Conservation (phyloP, 202 grass and related monocot species). For the Saccharum hybrid region DNA sequence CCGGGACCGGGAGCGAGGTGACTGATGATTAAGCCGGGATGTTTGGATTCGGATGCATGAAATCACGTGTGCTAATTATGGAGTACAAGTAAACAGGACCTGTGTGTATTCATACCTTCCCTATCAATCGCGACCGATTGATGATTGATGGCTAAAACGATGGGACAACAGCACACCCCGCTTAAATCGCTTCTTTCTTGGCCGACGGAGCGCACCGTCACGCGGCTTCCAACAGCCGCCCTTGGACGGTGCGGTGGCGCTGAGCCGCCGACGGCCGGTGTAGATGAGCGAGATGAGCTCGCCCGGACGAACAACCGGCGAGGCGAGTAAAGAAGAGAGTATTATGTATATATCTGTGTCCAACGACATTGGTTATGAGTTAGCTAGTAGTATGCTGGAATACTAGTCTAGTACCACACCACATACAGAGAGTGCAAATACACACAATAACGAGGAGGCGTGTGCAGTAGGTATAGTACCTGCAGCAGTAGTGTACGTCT, state of each 20-base stretch:
- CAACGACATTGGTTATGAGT: not conserved
- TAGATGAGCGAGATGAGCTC: not conserved
- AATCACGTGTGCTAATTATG: slow-evolving; percentile 31
- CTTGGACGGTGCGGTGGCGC: not conserved
- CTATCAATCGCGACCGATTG: slow-evolving; percentile 24
- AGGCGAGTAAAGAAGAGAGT: slow-evolving; percentile 9
- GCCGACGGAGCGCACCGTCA: not conserved
- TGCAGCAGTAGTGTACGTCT: not conserved
- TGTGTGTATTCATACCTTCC: slow-evolving; percentile 33
- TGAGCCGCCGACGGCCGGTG: not conserved
- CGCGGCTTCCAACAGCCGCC: not conserved
- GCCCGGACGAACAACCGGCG: not conserved
- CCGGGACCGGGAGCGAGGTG: not conserved
- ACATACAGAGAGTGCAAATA: not conserved
- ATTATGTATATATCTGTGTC: not conserved
- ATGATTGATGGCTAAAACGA: slow-evolving; percentile 17
- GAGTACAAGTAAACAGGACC: not conserved
- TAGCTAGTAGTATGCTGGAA: not conserved
- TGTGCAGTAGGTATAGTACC: not conserved
- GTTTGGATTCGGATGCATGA: slow-evolving; percentile 29
- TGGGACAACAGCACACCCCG: not conserved
- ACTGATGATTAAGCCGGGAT: not conserved
- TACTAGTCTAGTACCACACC: not conserved
- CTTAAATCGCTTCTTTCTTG: not conserved
- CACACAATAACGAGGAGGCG: not conserved